Evolutionary conservation across 2,329 filamentous ascomycete species (phyloP), one percentile per base, ranked within the genome.

Genomic region (Nemania abortiva): DNA sequence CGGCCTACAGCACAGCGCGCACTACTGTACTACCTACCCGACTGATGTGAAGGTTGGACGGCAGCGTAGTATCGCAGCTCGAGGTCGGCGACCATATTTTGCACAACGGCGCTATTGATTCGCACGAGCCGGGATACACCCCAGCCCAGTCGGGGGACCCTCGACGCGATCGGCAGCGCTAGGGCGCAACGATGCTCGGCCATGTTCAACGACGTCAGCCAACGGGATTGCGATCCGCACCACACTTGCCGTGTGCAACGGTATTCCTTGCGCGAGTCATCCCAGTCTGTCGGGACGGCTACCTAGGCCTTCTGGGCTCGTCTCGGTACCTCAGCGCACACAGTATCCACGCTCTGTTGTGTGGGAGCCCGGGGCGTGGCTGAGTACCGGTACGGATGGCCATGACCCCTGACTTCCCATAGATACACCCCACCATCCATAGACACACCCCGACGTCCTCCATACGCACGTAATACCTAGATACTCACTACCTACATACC

Each of bases 221-320:
- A 72, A 71, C 72, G 61, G 70, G 72, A 73, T 69, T 70, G 64
- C 59, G 69, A 71, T 73, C 70, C 70, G 66, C 69, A 65, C 63
- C 66, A 63, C 64, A 71, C 63, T 70, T 72, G 65, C 68, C 66
- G 68, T 70, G 57, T 57, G 59, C 65, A 69, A 69, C 66, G 67
- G 68, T 66, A 67, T 70, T 73, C 72, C 72, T 68, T 72, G 72
- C 70, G 68, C 72, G 68, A 73, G 72, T 68, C 71, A 74, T 73
- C 71, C 72, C 72, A 74, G 68, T 69, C 67, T 70, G 72, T 73
- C 72, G 72, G 72, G 69, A 71, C 71, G n/a, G 39, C 62, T 61
- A 62, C 45, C 61, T 56, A 59, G 13, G 29, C 64, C 10, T 27
- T 54, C 20, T 6, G 49, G 20, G 24, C 22, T 11, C 15, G 34